Percentiles rank a stretch among this genome's conserved stretches.
These are phyloP conservation scores for Angomonas deanei DNA, from an alignment of 208 protist species.

Conservation along the genomic window DNA sequence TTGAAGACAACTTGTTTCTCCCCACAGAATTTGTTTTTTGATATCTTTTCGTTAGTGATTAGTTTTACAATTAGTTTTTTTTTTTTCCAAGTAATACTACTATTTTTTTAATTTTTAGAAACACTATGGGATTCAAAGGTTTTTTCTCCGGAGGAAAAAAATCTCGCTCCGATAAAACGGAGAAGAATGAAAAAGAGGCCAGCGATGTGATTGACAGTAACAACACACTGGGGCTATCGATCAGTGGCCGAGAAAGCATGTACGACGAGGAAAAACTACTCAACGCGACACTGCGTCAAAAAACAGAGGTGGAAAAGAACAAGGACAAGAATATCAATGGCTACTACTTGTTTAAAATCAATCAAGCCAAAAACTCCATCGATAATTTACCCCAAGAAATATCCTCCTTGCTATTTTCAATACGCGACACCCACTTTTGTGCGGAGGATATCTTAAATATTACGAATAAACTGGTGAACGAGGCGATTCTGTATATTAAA, in stretches of 20 bases:
- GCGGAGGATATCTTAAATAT: not conserved
- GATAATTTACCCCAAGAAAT: not conserved
- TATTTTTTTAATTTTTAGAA: conserved; percentile 2
- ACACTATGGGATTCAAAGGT: not conserved
- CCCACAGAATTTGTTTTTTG: not conserved
- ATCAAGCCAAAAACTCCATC: not conserved
- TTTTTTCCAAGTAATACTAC: not conserved
- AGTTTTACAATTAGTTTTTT: conserved; percentile 4
- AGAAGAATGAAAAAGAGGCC: not conserved
- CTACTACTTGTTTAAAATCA: not conserved
- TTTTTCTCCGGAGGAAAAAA: too few relatives aligned
- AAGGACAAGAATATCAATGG: not conserved
- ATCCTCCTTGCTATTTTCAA: not conserved
- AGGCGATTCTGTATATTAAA: not conserved
- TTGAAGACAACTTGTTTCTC: not conserved
- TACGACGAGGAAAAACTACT: not conserved
- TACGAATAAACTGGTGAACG: not conserved
- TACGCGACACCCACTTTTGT: not conserved
- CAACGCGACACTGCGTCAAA: not conserved
- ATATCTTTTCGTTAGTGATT: not conserved
- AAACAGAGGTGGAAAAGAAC: not conserved
- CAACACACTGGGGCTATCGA: not conserved
- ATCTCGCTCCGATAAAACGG: too few relatives aligned
- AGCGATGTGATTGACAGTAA: too few relatives aligned
- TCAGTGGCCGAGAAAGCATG: not conserved